Evolutionary conservation across 345 rosid species (phyloP).

Genomic region (Euphorbia peplus): DNA sequence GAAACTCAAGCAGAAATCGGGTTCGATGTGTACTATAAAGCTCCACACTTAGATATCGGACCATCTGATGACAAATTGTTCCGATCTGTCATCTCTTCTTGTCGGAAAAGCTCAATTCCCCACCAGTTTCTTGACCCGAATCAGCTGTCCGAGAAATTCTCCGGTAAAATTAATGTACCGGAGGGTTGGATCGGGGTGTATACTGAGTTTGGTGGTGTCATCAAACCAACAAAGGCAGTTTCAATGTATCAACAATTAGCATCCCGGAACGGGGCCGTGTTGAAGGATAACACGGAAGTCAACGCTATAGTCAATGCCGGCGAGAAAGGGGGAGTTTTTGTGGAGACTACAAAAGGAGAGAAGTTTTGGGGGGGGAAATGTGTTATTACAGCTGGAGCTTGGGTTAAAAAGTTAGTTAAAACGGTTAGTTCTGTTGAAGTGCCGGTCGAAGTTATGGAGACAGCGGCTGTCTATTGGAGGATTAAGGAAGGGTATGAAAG

Average conservation of each 20-base stretch:
- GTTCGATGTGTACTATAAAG: constrained; percentile 63
- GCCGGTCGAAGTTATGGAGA: constrained; percentile 63
- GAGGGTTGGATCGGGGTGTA: constrained; percentile 70
- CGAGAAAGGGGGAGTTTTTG: constrained; percentile 47
- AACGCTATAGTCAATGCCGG: constrained; percentile 38
- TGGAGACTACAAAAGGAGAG: constrained; percentile 40
- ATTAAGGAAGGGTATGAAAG: constrained; percentile 64
- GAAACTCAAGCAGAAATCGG: constrained; percentile 69
- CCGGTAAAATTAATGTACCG: constrained; percentile 55
- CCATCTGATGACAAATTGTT: constrained; percentile 41
- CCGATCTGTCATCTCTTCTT: constrained; percentile 43
- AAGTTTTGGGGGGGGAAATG: constrained; percentile 58
- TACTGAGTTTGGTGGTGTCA: constrained; percentile 64
- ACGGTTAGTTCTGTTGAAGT: constrained; percentile 31
- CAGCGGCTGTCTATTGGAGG: constrained; percentile 68
- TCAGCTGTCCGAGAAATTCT: constrained; percentile 38
- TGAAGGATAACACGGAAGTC: constrained; percentile 67
- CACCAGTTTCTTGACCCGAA: constrained; percentile 35
- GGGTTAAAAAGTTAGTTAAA: constrained; percentile 63
- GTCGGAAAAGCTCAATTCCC: constrained; percentile 38
- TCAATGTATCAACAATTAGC: constrained; percentile 83
- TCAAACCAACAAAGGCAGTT: constrained; percentile 87
- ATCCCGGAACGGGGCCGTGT: constrained; percentile 43
- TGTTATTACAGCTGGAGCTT: constrained; percentile 74
- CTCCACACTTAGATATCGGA: constrained; percentile 68